Evolutionary conservation across 2,329 filamentous ascomycete species (phyloP).

Genomic region (Colletotrichum zoysiae): DNA sequence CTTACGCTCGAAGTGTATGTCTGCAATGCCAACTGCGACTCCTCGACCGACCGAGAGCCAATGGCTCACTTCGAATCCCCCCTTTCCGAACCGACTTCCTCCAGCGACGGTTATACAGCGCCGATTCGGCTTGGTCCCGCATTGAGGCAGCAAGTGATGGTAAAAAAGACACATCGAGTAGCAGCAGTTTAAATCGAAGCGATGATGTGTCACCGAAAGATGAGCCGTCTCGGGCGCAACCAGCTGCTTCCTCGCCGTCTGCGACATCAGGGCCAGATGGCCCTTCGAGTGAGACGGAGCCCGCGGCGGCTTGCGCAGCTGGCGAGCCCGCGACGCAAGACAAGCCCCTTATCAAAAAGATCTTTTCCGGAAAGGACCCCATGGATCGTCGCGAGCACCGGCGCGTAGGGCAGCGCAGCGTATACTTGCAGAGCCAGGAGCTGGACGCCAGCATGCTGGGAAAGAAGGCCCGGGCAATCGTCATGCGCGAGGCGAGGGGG

Average conservation of each 20-base stretch:
- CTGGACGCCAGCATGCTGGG: slow-evolving; percentile 53
- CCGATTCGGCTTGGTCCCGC: slow-evolving; percentile 31
- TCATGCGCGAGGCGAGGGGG: slow-evolving; percentile 55
- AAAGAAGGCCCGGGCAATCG: slow-evolving; percentile 58
- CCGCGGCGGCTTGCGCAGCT: neutral
- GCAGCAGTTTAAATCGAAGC: neutral
- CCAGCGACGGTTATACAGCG: slow-evolving; percentile 31
- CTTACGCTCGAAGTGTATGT: slow-evolving; percentile 51
- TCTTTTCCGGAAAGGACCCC: neutral
- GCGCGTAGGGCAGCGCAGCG: slow-evolving; percentile 18
- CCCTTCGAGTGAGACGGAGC: neutral
- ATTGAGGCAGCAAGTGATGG: slow-evolving; percentile 7
- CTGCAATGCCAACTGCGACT: slow-evolving; percentile 51
- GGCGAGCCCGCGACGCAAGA: neutral
- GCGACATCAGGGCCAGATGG: neutral
- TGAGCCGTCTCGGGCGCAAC: neutral
- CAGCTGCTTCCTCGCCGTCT: neutral
- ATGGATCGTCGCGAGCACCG: slow-evolving; percentile 11
- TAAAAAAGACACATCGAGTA: neutral
- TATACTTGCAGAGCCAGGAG: slow-evolving; percentile 29
- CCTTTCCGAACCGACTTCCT: slow-evolving; percentile 19
- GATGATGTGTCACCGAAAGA: neutral
- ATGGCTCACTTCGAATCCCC: slow-evolving; percentile 19
- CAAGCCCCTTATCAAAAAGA: neutral
- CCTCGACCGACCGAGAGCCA: slow-evolving; percentile 32